phyloP scores from a whole-genome alignment of 768 basidiomycete genomes.

The Filobasidium floriforme region DNA sequence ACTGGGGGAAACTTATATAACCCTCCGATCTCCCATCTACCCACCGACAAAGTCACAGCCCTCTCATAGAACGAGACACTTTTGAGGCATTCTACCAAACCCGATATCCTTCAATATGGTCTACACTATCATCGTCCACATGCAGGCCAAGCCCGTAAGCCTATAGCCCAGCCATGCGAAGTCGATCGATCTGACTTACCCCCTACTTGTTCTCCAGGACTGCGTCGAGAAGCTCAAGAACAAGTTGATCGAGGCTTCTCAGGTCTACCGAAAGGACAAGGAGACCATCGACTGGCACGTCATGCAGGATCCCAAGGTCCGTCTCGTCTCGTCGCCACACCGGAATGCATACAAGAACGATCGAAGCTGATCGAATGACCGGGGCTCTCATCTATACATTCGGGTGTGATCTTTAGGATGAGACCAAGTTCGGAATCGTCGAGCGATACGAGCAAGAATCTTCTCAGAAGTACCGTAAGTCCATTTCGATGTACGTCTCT shows the following conservation, averaged over 20 bases:
- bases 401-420: slow-evolving; percentile 25
- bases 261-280: slow-evolving; percentile 43
- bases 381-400: too few relatives aligned
- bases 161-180: slow-evolving; percentile 8
- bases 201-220: slow-evolving; percentile 27
- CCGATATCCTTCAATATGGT: slow-evolving; percentile 30
- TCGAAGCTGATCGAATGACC: neutral
- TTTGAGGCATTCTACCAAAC: too few relatives aligned
- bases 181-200: neutral
- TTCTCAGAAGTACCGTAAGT: slow-evolving; percentile 44
- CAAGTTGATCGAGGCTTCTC: slow-evolving; percentile 44
- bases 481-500: slow-evolving; percentile 33
- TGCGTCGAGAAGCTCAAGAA: slow-evolving; percentile 40
- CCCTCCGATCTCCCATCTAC: too few relatives aligned
- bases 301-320: slow-evolving; percentile 45
- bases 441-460: slow-evolving; percentile 46
- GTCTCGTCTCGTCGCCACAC: neutral
- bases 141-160: slow-evolving; percentile 37
- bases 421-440: slow-evolving; percentile 45
- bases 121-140: slow-evolving; percentile 45
- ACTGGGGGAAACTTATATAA: neutral
- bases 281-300: slow-evolving; percentile 46
- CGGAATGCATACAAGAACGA: neutral
- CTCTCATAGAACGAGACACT: too few relatives aligned
- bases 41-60: too few relatives aligned